Conservation (phyloP, 768 basidiomycete species). For the Nidula microcarpa region DNA sequence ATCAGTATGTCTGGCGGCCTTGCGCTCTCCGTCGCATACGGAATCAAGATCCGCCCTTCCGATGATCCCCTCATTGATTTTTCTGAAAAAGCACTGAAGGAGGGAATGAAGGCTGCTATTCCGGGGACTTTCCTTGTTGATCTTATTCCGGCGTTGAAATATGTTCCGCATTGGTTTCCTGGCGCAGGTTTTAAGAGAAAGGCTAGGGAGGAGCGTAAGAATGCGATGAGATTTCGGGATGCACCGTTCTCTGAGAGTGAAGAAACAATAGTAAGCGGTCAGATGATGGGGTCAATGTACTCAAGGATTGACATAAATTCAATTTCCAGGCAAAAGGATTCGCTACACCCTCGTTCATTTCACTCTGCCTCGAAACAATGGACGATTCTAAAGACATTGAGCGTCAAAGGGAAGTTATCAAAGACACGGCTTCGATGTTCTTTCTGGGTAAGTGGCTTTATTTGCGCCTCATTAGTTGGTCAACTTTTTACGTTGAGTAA, state of each 20-base stretch:
- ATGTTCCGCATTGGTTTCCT: conserved; percentile 52
- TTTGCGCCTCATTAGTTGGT: not conserved
- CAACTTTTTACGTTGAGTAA: not conserved
- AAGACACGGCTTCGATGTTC: conserved; percentile 37
- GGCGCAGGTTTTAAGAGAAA: conserved; percentile 52
- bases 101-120: conserved; percentile 20
- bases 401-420: conserved; percentile 15
- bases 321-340: conserved; percentile 12
- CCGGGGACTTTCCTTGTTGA: conserved; percentile 39
- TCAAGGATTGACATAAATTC: not conserved
- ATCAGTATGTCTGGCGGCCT: not conserved
- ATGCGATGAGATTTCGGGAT: conserved; percentile 25
- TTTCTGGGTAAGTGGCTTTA: conserved; percentile 16
- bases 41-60: conserved; percentile 26
- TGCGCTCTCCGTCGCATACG: conserved; percentile 31
- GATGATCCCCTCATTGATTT: conserved; percentile 34
- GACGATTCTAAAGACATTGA: conserved; percentile 11
- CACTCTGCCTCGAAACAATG: conserved; percentile 13
- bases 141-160: conserved; percentile 22
- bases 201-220: conserved; percentile 36
- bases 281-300: not conserved
- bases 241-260: conserved; percentile 23
- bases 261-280: conserved; percentile 11
- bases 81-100: conserved; percentile 27
- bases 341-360: conserved; percentile 16